Evolutionary conservation across 345 rosid genomes (phyloP).

Genomic region (Stellera chamaejasme): DNA sequence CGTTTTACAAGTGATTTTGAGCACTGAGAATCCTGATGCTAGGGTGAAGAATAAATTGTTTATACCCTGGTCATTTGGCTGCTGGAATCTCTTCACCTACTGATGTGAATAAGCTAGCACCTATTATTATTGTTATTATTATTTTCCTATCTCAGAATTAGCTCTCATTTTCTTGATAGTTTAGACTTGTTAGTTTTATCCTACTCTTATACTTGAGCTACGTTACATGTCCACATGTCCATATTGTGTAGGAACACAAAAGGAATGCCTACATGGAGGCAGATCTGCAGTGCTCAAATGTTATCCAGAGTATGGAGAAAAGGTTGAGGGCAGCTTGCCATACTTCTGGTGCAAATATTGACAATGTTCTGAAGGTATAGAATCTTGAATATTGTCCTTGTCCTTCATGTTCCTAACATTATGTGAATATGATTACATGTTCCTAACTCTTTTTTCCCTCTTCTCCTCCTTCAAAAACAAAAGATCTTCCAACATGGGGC

Average conservation of each 20-base stretch:
- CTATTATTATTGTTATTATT: too few relatives aligned
- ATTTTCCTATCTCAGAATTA: too few relatives aligned
- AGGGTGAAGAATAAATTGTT: too few relatives aligned
- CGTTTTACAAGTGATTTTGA: too few relatives aligned
- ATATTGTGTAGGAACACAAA: slow-evolving; percentile 63
- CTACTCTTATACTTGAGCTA: too few relatives aligned
- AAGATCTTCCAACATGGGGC: neutral
- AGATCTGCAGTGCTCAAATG: slow-evolving; percentile 60
- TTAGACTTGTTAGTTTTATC: too few relatives aligned
- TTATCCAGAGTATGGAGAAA: slow-evolving; percentile 85
- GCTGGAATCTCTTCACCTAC: too few relatives aligned
- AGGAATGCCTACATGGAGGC: slow-evolving; percentile 86
- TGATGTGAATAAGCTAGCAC: too few relatives aligned
- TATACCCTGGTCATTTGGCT: too few relatives aligned
- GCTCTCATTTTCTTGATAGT: too few relatives aligned
- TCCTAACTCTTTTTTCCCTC: neutral
- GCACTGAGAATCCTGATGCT: too few relatives aligned
- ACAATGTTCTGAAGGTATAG: slow-evolving; percentile 69
- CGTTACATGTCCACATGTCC: too few relatives aligned
- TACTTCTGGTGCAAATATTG: slow-evolving; percentile 70
- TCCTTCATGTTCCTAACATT: neutral
- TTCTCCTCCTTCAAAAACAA: neutral
- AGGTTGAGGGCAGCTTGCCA: slow-evolving; percentile 90
- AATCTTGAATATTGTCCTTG: slow-evolving; percentile 1
- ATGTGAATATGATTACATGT: neutral